phyloP scores from a whole-genome alignment of 805 yeast species.

The Scheffersomyces amazonensis region DNA sequence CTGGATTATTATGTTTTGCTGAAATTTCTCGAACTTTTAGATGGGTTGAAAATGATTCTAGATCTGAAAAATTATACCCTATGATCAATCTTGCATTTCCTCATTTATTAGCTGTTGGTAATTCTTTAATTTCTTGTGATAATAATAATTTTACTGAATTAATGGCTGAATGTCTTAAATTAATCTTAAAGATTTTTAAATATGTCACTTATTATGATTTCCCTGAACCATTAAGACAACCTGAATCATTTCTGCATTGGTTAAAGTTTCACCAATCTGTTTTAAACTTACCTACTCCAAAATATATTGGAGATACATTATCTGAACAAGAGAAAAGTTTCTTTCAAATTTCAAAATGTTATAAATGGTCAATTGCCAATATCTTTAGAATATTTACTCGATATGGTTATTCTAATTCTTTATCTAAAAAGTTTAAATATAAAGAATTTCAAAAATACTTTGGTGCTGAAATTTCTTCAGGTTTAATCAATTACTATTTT shows the following conservation, averaged over 20 bases:
- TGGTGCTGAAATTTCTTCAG: conserved; percentile 64
- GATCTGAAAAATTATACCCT: conserved; percentile 29
- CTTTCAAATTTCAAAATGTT: conserved; percentile 68
- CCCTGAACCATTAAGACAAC: conserved; percentile 57
- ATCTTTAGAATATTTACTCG: conserved; percentile 67
- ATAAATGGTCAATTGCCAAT: conserved; percentile 83
- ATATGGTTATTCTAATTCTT: conserved; percentile 52
- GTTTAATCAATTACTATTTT: conserved; percentile 61
- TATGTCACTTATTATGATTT: conserved; percentile 71
- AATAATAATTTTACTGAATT: conserved; percentile 23
- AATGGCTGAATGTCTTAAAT: conserved; percentile 69
- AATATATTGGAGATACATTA: conserved; percentile 46
- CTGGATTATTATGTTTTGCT: conserved; percentile 68
- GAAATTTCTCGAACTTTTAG: conserved; percentile 71
- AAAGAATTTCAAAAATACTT: conserved; percentile 59
- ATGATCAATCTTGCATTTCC: conserved; percentile 63
- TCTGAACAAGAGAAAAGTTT: conserved; percentile 43
- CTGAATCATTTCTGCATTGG: conserved; percentile 59
- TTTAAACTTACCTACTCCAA: conserved; percentile 59
- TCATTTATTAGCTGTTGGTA: conserved; percentile 62
- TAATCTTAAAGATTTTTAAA: conserved; percentile 73
- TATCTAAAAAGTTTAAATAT: conserved; percentile 50
- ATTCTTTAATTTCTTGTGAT: conserved; percentile 29
- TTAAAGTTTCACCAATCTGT: conserved; percentile 71
- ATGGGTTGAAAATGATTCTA: conserved; percentile 59